Percentiles rank a stretch among this genome's conserved stretches.
phyloP scores from a whole-genome alignment of 2,329 filamentous ascomycete genomes.

The Trichothecium roseum region DNA sequence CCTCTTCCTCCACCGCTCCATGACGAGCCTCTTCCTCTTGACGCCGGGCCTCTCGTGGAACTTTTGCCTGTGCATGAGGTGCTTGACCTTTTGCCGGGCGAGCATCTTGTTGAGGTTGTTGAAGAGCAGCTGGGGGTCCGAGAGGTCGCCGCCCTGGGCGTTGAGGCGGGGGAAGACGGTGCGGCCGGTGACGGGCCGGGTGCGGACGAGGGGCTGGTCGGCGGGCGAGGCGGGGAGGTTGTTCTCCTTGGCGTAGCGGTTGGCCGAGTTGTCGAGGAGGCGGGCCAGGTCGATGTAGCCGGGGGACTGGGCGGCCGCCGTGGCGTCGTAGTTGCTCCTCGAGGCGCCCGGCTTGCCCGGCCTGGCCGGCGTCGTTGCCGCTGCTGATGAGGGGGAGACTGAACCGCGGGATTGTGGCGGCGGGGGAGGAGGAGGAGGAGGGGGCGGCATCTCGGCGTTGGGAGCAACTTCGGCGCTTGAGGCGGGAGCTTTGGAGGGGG shows the following conservation, averaged over 20 bases:
- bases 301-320: slow-evolving; percentile 8
- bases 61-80: slow-evolving; percentile 47
- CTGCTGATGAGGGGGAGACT: not conserved
- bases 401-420: too few species aligned
- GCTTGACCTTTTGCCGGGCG: slow-evolving; percentile 44
- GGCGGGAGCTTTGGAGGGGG: slow-evolving; percentile 1
- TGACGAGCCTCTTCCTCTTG: slow-evolving; percentile 66
- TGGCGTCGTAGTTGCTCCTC: slow-evolving; percentile 15
- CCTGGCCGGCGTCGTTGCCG: not conserved
- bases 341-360: not conserved
- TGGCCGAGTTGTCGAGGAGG: slow-evolving; percentile 21
- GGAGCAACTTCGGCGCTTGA: slow-evolving; percentile 6
- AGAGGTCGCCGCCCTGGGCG: slow-evolving; percentile 16
- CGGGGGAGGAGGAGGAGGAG: slow-evolving; percentile 10
- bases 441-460: slow-evolving; percentile 10
- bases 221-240: slow-evolving; percentile 28
- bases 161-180: slow-evolving; percentile 21
- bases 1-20: slow-evolving; percentile 56
- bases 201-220: slow-evolving; percentile 27
- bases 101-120: slow-evolving; percentile 27
- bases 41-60: slow-evolving; percentile 68
- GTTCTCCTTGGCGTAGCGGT: slow-evolving; percentile 20
- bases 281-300: slow-evolving; percentile 20
- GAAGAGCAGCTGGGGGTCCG: slow-evolving; percentile 35
- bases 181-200: slow-evolving; percentile 26